phyloP scores from a whole-genome alignment of 2,329 filamentous ascomycete genomes.

The Ascochyta fabae region DNA sequence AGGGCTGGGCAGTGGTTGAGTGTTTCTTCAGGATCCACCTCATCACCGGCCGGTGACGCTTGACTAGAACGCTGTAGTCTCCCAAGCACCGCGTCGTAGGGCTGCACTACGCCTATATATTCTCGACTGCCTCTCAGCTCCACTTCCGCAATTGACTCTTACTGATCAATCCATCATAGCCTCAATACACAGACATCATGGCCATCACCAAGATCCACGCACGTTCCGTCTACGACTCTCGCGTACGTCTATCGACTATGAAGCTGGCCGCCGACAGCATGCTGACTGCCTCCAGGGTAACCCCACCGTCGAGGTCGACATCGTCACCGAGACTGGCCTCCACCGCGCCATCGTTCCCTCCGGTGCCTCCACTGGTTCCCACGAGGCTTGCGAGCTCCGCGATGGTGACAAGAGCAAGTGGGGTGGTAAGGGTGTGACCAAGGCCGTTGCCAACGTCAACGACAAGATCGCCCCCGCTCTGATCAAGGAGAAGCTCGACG shows the following conservation, averaged over 20 bases:
- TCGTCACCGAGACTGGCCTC: slow-evolving; percentile 93
- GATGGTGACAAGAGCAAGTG: slow-evolving; percentile 62
- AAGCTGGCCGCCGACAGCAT: background rate
- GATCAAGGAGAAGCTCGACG: slow-evolving; percentile 61
- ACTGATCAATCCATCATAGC: slow-evolving; percentile 21
- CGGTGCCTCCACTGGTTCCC: slow-evolving; percentile 80
- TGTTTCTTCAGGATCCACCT: slow-evolving; percentile 30
- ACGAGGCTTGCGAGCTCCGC: slow-evolving; percentile 61
- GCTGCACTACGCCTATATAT: slow-evolving; percentile 32
- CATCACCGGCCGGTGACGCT: slow-evolving; percentile 16
- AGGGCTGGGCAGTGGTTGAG: slow-evolving; percentile 30
- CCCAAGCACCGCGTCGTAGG: slow-evolving; percentile 20
- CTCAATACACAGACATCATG: slow-evolving; percentile 66
- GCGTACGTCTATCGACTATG: slow-evolving; percentile 47
- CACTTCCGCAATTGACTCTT: slow-evolving; percentile 34
- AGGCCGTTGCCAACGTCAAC: slow-evolving; percentile 63
- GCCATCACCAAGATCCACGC: slow-evolving; percentile 65
- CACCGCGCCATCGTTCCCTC: slow-evolving; percentile 98
- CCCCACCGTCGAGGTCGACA: slow-evolving; percentile 97
- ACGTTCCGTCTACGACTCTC: slow-evolving; percentile 95
- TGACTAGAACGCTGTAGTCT: slow-evolving; percentile 11
- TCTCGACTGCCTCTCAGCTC: slow-evolving; percentile 20
- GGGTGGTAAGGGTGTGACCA: slow-evolving; percentile 62
- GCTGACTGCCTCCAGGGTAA: slow-evolving; percentile 63
- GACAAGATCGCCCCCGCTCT: slow-evolving; percentile 61